Base-by-base conservation (phyloP, 2,329 filamentous ascomycete species). In the Mycosphaerella sp. region DNA sequence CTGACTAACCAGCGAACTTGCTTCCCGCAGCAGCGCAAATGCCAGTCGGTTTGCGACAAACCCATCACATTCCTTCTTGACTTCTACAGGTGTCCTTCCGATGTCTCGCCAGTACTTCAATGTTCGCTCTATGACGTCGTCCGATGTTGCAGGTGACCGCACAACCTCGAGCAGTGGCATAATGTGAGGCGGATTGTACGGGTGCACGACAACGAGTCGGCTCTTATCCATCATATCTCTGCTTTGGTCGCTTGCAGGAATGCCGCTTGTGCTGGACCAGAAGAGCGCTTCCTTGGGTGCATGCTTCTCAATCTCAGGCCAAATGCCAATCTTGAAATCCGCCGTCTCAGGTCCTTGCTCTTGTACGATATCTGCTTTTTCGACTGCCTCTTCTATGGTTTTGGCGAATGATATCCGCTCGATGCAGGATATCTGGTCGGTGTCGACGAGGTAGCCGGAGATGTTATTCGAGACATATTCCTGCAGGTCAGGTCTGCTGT, bases 101-200 rank as follows among this genome's bases (percentile, higher is more conserved):
- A 74, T 59, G 1, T 55, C 56, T 2, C 64, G 63, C 75, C 75
- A 82, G 59, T 79, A 81, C 1, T 65, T 60, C 29, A 75, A 48
- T 4, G 77, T 78, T 6, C 66, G 64, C 4, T 68, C 60, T 1
- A 78, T 66, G 1, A 73, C 67, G 1, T 66, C 63, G 0, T 66
- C 38, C 0, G 65, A 64, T 0, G 77, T 82, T 31, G 59, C 54
- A 4, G 73, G 74, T 1, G 72, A 74, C 0, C 79, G 78, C 0
- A 83, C 80, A 32, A 83, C 70, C 64, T 84, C 80, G 2, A 83
- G 66, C 1, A 84, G 62, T 0, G 81, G 81, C 78, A 83, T 82
- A 50, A 83, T 74, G 58, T 83, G 79, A 1, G 80, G 81, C 21
- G 78, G 81, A 51, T 83, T 83, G 65, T 80, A 84, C 0, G 81